A percentile compares a stretch with the other conserved stretches of the same genome.
Conservation (phyloP, 495 filamentous ascomycete species). For the Aspergillus taichungensis region DNA sequence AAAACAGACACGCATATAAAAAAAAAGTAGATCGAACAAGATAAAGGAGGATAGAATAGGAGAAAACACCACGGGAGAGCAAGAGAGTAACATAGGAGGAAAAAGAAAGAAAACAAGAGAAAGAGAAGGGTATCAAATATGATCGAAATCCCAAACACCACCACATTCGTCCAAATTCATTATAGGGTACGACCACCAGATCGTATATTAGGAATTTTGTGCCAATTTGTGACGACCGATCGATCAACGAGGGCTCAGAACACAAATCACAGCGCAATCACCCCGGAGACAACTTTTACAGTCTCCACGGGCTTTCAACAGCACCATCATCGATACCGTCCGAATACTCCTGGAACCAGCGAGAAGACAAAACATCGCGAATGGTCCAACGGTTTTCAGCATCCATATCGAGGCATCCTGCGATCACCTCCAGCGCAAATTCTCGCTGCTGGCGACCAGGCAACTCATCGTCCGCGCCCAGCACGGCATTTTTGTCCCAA, state of each 20-base stretch:
- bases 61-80: conserved; percentile 4
- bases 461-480: conserved; percentile 22
- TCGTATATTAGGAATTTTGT: not conserved
- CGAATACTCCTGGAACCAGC: conserved; percentile 43
- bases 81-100: not conserved
- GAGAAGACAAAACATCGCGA: conserved; percentile 41
- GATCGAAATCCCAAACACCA: conserved; percentile 17
- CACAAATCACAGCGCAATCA: not conserved
- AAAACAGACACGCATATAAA: not conserved
- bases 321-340: conserved; percentile 20
- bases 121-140: conserved; percentile 19
- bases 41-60: conserved; percentile 8
- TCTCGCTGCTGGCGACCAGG: conserved; percentile 19
- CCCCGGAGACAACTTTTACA: conserved; percentile 13
- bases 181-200: conserved; percentile 13
- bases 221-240: not conserved
- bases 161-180: conserved; percentile 10
- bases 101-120: not conserved
- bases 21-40: not conserved
- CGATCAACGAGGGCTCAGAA: not conserved
- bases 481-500: conserved; percentile 49
- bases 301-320: conserved; percentile 26
- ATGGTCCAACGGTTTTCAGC: conserved; percentile 44
- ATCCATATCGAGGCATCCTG: conserved; percentile 46
- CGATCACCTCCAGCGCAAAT: conserved; percentile 42